Base-by-base conservation (phyloP, 2,329 filamentous ascomycete genomes). In the Trichoderma hamatum region DNA sequence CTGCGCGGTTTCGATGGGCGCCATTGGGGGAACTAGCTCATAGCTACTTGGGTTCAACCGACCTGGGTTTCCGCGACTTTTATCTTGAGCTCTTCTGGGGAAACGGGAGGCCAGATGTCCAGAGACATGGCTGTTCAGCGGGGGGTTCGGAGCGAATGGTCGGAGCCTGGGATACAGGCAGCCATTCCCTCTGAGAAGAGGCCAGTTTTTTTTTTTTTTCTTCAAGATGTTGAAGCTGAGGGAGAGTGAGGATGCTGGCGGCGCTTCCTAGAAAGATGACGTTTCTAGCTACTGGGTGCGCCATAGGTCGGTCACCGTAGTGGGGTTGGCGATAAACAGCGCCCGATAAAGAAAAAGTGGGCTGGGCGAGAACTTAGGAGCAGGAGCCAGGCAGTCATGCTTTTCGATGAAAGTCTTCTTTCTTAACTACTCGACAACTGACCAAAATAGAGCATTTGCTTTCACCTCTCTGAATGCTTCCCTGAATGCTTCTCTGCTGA, bases 101-200 rank as follows among this genome's bases (percentile, higher is more conserved):
- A 78, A 68, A 88, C 77, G 73, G 81, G 81, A 77, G 86, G 86
- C 86, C 86, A 89, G 80, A 88, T 84, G 72, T 83, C 84, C 72
- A 88, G 78, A 71, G 86, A 87, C 86, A 89, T 89, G 72, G 70
- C 60, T 39, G 51, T 43, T 68, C 58, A 30, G 61, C 56, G 32
- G 39, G 16, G 19, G 39, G 19, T n/a, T 43, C 26, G 19, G 14
- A 28, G n/a, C 14, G n/a, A 39, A 36, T 63, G 56, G 52, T 68
- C 52, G 60, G 60, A 64, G 69, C 69, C 58, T 68, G 65, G 58
- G 39, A 55, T 46, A 43, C 55, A 68, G 69, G 69, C 69, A 70
- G 69, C 65, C 69, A 70, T 70, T 54, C 54, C 39, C 64, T 55
- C 28, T 32, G 24, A 34, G 36, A 58, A 56, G 63, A 66, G 52